Conservation (phyloP, 306 rosid species). For the Begonia fuchsioides region DNA sequence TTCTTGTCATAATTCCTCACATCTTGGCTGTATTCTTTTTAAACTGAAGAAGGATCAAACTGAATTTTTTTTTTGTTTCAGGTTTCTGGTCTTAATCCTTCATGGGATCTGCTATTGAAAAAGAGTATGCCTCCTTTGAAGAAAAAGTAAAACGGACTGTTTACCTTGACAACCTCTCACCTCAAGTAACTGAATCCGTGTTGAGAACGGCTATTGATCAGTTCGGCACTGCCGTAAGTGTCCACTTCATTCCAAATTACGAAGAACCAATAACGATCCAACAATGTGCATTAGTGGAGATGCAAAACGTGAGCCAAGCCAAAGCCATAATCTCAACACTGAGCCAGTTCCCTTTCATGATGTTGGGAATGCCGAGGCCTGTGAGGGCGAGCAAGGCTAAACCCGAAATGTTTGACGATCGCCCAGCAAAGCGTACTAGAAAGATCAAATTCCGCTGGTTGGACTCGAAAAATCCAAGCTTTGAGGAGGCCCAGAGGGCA, state of each 20-base stretch:
- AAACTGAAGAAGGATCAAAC: too few relatives aligned
- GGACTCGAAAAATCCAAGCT: slow-evolving; percentile 45
- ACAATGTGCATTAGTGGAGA: slow-evolving; percentile 48
- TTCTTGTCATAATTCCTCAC: too few relatives aligned
- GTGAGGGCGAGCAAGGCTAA: slow-evolving; percentile 42
- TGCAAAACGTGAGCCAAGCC: slow-evolving; percentile 48
- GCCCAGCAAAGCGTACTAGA: slow-evolving; percentile 44
- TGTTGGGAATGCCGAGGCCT: slow-evolving; percentile 85
- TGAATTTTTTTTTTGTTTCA: too few relatives aligned
- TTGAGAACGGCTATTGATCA: slow-evolving; percentile 53
- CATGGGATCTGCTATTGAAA: slow-evolving; percentile 35
- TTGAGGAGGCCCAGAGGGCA: slow-evolving; percentile 31
- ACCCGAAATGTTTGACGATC: slow-evolving; percentile 63
- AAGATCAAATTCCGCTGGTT: slow-evolving; percentile 34
- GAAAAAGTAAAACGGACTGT: slow-evolving; percentile 55
- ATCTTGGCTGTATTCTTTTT: too few relatives aligned
- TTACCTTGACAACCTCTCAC: slow-evolving; percentile 63
- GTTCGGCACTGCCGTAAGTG: slow-evolving; percentile 42
- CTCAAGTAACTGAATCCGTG: slow-evolving; percentile 62
- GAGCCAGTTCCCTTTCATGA: slow-evolving; percentile 53
- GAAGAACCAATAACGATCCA: slow-evolving; percentile 32
- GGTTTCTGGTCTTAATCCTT: neutral
- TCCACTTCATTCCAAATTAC: slow-evolving; percentile 57
- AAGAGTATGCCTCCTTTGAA: slow-evolving; percentile 43
- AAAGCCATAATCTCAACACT: slow-evolving; percentile 22